A percentile compares a stretch with the other conserved stretches of the same genome.
These are phyloP conservation scores for Xylaria sp. DNA, from an alignment of 2,329 filamentous ascomycete species.

Conservation along the genomic window DNA sequence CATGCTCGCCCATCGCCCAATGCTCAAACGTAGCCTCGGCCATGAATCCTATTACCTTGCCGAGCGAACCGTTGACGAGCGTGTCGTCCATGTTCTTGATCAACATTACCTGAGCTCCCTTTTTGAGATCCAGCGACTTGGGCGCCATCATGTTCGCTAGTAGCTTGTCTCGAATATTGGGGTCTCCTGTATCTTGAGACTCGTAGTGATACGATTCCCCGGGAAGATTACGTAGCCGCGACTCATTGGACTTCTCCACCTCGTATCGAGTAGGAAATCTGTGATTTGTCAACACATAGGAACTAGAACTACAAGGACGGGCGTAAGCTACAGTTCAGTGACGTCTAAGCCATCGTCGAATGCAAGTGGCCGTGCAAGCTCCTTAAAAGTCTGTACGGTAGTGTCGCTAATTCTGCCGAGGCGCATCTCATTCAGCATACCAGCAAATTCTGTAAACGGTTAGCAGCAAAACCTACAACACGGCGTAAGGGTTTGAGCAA, in stretches of 20 bases:
- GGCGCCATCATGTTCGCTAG: constrained; percentile 95
- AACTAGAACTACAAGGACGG: neutral
- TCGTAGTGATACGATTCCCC: constrained; percentile 76
- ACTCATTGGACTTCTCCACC: constrained; percentile 86
- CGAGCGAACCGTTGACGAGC: constrained; percentile 93
- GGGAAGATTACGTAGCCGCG: constrained; percentile 76
- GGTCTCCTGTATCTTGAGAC: constrained; percentile 81
- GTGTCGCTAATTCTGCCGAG: constrained; percentile 81
- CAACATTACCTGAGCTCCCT: constrained; percentile 97
- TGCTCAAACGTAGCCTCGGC: constrained; percentile 56
- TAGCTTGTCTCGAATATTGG: constrained; percentile 76
- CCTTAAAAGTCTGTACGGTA: constrained; percentile 81
- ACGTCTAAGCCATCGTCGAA: constrained; percentile 81
- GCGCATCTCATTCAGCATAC: constrained; percentile 98
- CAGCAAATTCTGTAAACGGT: constrained; percentile 74
- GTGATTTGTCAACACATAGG: constrained; percentile 29
- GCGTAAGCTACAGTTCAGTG: constrained; percentile 75
- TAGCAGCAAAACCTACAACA: neutral
- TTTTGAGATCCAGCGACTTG: constrained; percentile 80
- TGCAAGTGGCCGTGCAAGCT: constrained; percentile 74
- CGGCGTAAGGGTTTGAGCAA: neutral
- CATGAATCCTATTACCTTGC: constrained; percentile 85
- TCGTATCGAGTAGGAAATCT: constrained; percentile 89
- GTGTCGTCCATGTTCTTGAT: constrained; percentile 98
- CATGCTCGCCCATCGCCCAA: constrained; percentile 49